Conservation (phyloP, 352 stramenopile genomes). For the Pythium apleroticum region DNA sequence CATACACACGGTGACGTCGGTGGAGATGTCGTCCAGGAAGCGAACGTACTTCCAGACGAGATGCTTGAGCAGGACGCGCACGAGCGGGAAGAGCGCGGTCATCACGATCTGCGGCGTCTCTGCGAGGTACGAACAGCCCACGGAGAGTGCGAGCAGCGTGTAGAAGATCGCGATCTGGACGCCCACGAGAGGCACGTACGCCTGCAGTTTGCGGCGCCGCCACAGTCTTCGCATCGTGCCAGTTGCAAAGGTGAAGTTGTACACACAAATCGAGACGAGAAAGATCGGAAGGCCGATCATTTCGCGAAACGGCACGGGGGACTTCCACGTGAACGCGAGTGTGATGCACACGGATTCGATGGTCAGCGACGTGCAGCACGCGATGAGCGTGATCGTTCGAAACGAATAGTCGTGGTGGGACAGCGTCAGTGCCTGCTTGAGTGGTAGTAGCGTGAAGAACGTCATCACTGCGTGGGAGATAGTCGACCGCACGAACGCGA, state of each 20-base stretch:
- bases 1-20: no score
- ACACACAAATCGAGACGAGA: not conserved
- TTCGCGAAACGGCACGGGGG: constrained; percentile 17
- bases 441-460: not conserved
- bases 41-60: no score
- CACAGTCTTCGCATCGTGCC: not conserved
- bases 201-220: not conserved
- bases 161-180: no score
- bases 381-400: not conserved
- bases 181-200: no score
- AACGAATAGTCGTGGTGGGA: constrained; percentile 5
- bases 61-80: no score
- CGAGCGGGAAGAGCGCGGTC: no score
- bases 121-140: no score
- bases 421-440: constrained; percentile 20
- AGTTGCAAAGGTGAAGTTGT: not conserved
- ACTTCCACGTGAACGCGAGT: constrained; percentile 16
- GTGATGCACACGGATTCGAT: constrained; percentile 12
- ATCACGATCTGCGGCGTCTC: no score
- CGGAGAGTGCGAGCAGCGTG: no score
- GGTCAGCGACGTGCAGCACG: not conserved
- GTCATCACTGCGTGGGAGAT: constrained; percentile 4
- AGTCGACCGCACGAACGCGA: no score
- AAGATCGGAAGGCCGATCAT: constrained; percentile 6
- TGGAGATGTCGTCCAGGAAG: no score